A percentile compares a stretch with the other conserved stretches of the same genome.
phyloP scores from a whole-genome alignment of 2,329 filamentous ascomycete species.

The Colletotrichum echinochloae region DNA sequence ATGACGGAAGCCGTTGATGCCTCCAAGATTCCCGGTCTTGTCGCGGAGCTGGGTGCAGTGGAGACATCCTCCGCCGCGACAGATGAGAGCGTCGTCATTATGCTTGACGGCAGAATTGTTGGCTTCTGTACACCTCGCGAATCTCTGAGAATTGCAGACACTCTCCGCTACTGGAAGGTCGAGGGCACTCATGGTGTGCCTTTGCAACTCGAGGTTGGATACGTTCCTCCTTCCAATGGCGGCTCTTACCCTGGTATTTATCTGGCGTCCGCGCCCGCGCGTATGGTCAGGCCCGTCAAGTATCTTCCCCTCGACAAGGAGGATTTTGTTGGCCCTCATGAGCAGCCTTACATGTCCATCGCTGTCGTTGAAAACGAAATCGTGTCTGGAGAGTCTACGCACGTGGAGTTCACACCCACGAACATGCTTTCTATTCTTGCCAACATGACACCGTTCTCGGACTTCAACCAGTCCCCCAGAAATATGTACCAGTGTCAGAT shows the following conservation, averaged over 20 bases:
- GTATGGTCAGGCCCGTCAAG: constrained; percentile 92
- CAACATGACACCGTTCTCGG: constrained; percentile 98
- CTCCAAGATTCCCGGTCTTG: constrained; percentile 78
- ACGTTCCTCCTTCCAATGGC: constrained; percentile 86
- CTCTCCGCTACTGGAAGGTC: constrained; percentile 94
- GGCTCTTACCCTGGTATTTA: constrained; percentile 98
- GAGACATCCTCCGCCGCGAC: constrained; percentile 81
- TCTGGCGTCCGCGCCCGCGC: constrained; percentile 86
- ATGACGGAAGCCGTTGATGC: constrained; percentile 81
- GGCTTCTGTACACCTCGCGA: constrained; percentile 91
- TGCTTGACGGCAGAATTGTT: constrained; percentile 89
- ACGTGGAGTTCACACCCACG: constrained; percentile 93
- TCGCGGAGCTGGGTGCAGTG: constrained; percentile 83
- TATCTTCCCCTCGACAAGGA: constrained; percentile 88
- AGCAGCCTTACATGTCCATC: constrained; percentile 99
- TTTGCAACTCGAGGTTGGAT: constrained; percentile 88
- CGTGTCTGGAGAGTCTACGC: constrained; percentile 87
- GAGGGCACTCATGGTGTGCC: constrained; percentile 85
- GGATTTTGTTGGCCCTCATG: constrained; percentile 91
- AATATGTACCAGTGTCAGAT: constrained; percentile 99
- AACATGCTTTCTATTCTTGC: constrained; percentile 98
- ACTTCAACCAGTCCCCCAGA: constrained; percentile 97
- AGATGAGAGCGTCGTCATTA: constrained; percentile 87
- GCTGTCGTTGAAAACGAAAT: constrained; percentile 91
- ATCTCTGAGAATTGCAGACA: constrained; percentile 84